phyloP scores from a whole-genome alignment of 1,284 basidiomycete species.

The Abortiporus biennis region DNA sequence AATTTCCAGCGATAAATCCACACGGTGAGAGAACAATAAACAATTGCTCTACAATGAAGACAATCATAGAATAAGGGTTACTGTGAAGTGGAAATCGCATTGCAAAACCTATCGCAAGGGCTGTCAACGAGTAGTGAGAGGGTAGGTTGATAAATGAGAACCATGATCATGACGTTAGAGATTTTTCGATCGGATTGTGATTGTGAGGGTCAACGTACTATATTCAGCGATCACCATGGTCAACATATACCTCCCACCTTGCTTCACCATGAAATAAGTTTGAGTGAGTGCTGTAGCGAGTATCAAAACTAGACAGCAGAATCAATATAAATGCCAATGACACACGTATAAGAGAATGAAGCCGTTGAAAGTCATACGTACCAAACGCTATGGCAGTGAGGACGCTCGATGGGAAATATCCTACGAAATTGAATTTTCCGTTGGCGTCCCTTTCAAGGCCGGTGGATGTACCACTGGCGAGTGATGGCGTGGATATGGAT shows the following conservation, averaged over 20 bases:
- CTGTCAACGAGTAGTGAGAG: not conserved
- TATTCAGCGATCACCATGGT: conserved; percentile 57
- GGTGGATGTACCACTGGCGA: no score
- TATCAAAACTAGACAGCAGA: conserved; percentile 34
- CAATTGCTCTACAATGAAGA: conserved; percentile 73
- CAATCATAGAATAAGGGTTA: conserved; percentile 25
- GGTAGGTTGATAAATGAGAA: not conserved
- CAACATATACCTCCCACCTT: conserved; percentile 54
- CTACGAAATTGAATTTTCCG: conserved; percentile 46
- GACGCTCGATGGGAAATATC: conserved; percentile 52
- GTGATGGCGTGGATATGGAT: no score
- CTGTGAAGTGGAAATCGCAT: conserved; percentile 39
- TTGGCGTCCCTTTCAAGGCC: no score
- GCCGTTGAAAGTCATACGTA: conserved; percentile 18
- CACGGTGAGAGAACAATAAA: conserved; percentile 76
- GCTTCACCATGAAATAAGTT: conserved; percentile 37
- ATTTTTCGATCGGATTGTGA: no score
- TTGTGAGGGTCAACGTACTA: conserved; percentile 35
- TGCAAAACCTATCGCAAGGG: conserved; percentile 42
- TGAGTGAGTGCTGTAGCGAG: conserved; percentile 41
- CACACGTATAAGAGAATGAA: not conserved
- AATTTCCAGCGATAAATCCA: conserved; percentile 72
- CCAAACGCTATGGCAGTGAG: conserved; percentile 48
- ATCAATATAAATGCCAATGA: not conserved
- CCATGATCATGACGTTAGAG: not conserved